Conservation (phyloP, 2,329 filamentous ascomycete genomes). For the Fusarium aywerte region DNA sequence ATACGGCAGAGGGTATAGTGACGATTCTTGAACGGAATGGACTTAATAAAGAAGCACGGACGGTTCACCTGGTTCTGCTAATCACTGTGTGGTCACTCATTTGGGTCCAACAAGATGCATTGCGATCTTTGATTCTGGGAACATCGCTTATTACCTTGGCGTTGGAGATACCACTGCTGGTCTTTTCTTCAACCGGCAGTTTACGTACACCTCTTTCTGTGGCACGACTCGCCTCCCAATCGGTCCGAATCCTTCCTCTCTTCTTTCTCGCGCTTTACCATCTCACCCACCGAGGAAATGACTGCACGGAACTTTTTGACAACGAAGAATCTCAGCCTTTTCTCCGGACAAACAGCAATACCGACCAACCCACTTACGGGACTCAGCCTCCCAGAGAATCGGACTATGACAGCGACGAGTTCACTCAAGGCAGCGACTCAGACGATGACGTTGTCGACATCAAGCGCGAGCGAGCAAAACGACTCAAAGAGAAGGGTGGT, state of each 20-base stretch:
- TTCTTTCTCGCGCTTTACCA: slow-evolving; percentile 2
- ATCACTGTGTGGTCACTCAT: slow-evolving; percentile 1
- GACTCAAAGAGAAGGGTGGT: slow-evolving; percentile 46
- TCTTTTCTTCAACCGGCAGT: neutral
- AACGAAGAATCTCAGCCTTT: slow-evolving; percentile 32
- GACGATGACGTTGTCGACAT: slow-evolving; percentile 41
- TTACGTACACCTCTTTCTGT: neutral
- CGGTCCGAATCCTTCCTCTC: slow-evolving; percentile 3
- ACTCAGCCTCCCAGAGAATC: slow-evolving; percentile 1
- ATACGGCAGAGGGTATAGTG: slow-evolving; percentile 1
- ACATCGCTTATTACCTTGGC: slow-evolving; percentile 5
- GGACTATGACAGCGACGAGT: neutral
- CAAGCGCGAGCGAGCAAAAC: slow-evolving; percentile 44
- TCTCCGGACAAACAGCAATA: neutral
- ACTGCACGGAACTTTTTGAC: neutral
- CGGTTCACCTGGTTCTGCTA: slow-evolving; percentile 7
- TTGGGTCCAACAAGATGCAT: neutral
- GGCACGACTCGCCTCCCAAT: slow-evolving; percentile 7
- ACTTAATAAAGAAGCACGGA: slow-evolving; percentile 1
- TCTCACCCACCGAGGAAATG: neutral
- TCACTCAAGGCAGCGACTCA: slow-evolving; percentile 29
- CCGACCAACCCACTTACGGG: slow-evolving; percentile 20
- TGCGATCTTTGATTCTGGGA: neutral
- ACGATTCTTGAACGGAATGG: neutral
- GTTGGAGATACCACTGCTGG: slow-evolving; percentile 26